These are phyloP conservation scores for Urtica urens DNA, from an alignment of 306 rosid genomes.

Conservation along the genomic window DNA sequence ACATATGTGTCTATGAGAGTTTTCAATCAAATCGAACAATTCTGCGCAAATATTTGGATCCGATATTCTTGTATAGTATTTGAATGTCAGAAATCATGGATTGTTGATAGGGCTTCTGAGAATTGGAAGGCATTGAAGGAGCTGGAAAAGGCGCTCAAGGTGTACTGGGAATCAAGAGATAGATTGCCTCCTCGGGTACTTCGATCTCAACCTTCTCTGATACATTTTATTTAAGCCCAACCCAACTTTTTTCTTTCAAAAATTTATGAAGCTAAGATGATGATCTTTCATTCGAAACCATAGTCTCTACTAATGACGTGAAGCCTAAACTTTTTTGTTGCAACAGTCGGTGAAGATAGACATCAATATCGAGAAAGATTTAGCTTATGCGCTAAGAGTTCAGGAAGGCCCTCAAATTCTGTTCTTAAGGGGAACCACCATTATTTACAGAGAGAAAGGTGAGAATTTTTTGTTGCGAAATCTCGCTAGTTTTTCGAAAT, in stretches of 20 bases:
- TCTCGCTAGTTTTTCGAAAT: background rate
- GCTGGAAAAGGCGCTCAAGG: conserved; percentile 79
- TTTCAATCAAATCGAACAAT: background rate
- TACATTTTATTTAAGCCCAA: background rate
- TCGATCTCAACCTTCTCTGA: background rate
- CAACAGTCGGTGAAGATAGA: conserved; percentile 72
- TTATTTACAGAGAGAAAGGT: conserved; percentile 91
- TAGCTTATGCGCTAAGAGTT: conserved; percentile 83
- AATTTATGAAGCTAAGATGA: background rate
- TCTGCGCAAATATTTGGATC: too few species aligned
- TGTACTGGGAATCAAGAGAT: conserved; percentile 74
- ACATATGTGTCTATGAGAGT: background rate
- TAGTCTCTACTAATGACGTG: too few species aligned
- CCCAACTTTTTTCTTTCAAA: too few species aligned
- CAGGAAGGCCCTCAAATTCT: conserved; percentile 73
- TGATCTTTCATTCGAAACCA: background rate
- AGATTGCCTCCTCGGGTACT: conserved; percentile 88
- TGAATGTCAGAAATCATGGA: background rate
- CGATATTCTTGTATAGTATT: background rate
- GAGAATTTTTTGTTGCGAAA: conserved; percentile 18
- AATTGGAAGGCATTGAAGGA: conserved; percentile 91
- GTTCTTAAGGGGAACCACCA: conserved; percentile 57
- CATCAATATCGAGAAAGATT: conserved; percentile 73
- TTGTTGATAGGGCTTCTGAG: conserved; percentile 46
- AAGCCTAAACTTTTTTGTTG: conserved; percentile 7